Evolutionary conservation across 139 green algal genomes (phyloP).

Genomic region (Diplosphaera chodatii): DNA sequence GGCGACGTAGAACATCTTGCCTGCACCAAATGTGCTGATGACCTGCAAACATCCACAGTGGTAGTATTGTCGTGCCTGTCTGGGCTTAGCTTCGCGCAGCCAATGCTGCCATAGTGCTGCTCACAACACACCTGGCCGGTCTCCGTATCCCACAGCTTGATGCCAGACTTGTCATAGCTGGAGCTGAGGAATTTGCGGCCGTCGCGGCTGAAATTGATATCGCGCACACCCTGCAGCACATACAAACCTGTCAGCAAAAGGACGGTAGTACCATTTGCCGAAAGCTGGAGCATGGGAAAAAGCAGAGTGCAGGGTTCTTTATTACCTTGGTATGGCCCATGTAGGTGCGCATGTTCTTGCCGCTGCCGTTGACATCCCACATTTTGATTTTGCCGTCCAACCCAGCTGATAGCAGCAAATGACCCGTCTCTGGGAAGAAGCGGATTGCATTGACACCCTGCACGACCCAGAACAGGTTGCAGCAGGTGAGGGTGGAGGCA

Average conservation of each 20-base stretch:
- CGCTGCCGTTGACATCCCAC: slow-evolving; percentile 82
- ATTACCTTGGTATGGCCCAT: slow-evolving; percentile 82
- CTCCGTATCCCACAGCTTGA: slow-evolving; percentile 98
- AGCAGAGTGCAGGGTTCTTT: too few species aligned
- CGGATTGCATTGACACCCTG: slow-evolving; percentile 25
- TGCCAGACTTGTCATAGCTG: slow-evolving; percentile 78
- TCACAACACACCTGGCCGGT: slow-evolving; percentile 51
- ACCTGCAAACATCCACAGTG: slow-evolving; percentile 34
- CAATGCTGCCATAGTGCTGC: too few species aligned
- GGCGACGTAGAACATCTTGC: slow-evolving; percentile 77
- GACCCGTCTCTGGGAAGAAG: slow-evolving; percentile 88
- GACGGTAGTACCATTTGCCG: too few species aligned
- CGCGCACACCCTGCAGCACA: slow-evolving; percentile 76
- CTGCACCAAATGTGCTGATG: slow-evolving; percentile 61
- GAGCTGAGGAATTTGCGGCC: slow-evolving; percentile 79
- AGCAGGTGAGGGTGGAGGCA: too few species aligned
- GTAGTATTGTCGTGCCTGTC: too few species aligned
- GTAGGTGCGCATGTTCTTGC: slow-evolving; percentile 96
- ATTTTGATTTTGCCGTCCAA: slow-evolving; percentile 96
- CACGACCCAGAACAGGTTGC: too few species aligned
- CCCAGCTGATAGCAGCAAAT: slow-evolving; percentile 90
- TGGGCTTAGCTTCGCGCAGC: too few species aligned
- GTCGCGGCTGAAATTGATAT: slow-evolving; percentile 88
- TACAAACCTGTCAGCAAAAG: too few species aligned
- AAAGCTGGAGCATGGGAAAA: too few species aligned